Base-by-base conservation (phyloP, 2,329 filamentous ascomycete genomes). In the Mycosphaerella arachidis region DNA sequence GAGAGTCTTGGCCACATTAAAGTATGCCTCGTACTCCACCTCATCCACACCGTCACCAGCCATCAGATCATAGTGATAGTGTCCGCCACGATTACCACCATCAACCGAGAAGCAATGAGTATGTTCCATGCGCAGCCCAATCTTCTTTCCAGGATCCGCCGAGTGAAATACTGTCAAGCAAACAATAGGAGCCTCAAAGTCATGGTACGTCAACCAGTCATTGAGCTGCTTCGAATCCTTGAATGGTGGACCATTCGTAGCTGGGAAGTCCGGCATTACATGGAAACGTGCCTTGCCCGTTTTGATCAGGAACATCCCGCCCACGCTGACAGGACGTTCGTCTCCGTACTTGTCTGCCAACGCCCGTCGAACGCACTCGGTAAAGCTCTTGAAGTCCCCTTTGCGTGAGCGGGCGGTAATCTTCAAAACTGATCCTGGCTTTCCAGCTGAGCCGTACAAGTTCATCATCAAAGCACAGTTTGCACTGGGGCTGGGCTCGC, bases 401-500 rank as follows among this genome's bases (percentile, higher is more conserved):
- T 51, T 67, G 12, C 70, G 59, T 4, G 57, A 58, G 6, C 65
- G 61, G 0, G 69, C 70, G 1, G 66, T 69, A 57, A 72, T 61
- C 48, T 68, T 71, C n/a, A 72, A 62, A 0, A 70, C 68, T 12
- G 63, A 59, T 2, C 70, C 70, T 9, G 66, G 57, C 2, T 58
- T 4, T 5, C 70, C 70, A n/a, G 56, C 18, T 4, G 64, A 69
- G 8, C 68, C 69, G 35, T 63, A 72, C 8, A 72, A 56, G 40
- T 72, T 72, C 62, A 71, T 68, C 70, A 72, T 72, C 10, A 72
- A 57, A 4, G 70, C 70, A 43, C 69, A 72, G 45, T 71, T 67
- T 0, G 64, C 63, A 18, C 63, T 68, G 2, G 66, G 66, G 55
- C 63, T 63, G 8, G 8, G 59, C 33, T 62, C 63, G 31, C 69